Evolutionary conservation across 2,329 filamentous ascomycete genomes (phyloP), one percentile per base, ranked within the genome.

Genomic region (Colletotrichum eremochloae): DNA sequence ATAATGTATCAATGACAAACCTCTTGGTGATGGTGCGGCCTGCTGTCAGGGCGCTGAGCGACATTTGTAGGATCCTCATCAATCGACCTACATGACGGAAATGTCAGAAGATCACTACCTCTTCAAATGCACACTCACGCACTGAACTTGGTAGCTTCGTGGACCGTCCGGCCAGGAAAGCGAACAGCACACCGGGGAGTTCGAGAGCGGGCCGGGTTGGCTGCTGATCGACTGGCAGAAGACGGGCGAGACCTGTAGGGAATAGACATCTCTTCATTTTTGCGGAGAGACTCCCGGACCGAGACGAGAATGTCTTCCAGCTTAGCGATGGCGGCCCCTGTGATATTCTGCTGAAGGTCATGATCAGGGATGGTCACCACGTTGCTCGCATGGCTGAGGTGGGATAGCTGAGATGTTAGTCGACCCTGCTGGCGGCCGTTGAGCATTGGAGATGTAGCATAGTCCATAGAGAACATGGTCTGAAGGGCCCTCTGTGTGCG

Each of bases 11-110:
- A 11, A 1, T 24, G 20, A 76, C 80, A 55, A 63, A 91, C 90
- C 90, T 88, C 80, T 92, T 93, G 2, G 90, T 92, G 29, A 90
- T 83, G 3, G 89, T 76, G 11, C 81, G 84, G 1, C 87, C 88
- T 0, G 86, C 84, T 0, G 87, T 80, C 1, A 92, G 80, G 3
- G 90, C 89, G 75, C 89, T 86, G 73, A 91, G 90, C 0, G 87
- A 86, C 2, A 91, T 75, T 75, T 91, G 87, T 14, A 93, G 81
- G 58, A 92, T 87, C 11, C 87, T 83, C 40, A 92, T 80, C 8
- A 91, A 76, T 6, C 87, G 86, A 46, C 87, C 90, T 92, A 63
- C 5, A 36, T 2, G 5, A 31, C 63, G 3, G 46, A 48, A 24
- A 9, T 38, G 52, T 65, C n/a, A 69, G 61, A 44, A 11, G 11